Evolutionary conservation across 768 basidiomycete genomes (phyloP).

Genomic region (Nevesoporus exiguus): DNA sequence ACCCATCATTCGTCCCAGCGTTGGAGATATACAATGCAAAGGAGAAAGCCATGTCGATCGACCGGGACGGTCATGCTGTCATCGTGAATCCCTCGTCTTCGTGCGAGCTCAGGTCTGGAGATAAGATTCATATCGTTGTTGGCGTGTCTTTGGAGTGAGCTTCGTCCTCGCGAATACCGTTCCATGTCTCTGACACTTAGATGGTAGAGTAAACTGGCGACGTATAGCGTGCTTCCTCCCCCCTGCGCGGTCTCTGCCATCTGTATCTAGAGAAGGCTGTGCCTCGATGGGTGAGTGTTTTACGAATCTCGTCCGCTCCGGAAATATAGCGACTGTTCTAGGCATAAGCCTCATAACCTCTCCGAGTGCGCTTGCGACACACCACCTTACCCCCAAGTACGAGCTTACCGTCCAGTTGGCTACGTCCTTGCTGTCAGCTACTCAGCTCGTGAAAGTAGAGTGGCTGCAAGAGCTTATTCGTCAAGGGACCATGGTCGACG

Average conservation of each 20-base stretch:
- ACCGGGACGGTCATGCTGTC: constrained; percentile 33
- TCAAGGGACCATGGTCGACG: constrained; percentile 39
- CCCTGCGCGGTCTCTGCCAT: constrained; percentile 33
- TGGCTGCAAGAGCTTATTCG: constrained; percentile 65
- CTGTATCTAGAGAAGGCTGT: constrained; percentile 41
- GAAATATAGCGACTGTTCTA: neutral
- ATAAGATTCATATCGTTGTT: constrained; percentile 45
- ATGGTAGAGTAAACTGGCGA: constrained; percentile 47
- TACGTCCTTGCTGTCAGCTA: constrained; percentile 55
- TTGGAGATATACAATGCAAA: constrained; percentile 47
- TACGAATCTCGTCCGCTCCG: neutral
- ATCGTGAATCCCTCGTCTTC: constrained; percentile 37
- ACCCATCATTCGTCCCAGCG: constrained; percentile 47
- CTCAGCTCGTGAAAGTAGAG: constrained; percentile 59
- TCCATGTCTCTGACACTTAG: constrained; percentile 1
- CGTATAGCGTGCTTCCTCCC: constrained; percentile 48
- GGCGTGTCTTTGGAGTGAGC: constrained; percentile 46
- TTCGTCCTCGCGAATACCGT: neutral
- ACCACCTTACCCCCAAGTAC: constrained; percentile 57
- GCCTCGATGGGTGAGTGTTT: constrained; percentile 50
- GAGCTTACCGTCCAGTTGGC: constrained; percentile 48
- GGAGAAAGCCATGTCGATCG: constrained; percentile 44
- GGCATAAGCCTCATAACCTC: constrained; percentile 56
- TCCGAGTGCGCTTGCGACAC: constrained; percentile 49
- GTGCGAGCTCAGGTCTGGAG: constrained; percentile 51